Evolutionary conservation across 345 rosid species (phyloP), one percentile per base, ranked within the genome.

Genomic region (Noccaea bulbosa): DNA sequence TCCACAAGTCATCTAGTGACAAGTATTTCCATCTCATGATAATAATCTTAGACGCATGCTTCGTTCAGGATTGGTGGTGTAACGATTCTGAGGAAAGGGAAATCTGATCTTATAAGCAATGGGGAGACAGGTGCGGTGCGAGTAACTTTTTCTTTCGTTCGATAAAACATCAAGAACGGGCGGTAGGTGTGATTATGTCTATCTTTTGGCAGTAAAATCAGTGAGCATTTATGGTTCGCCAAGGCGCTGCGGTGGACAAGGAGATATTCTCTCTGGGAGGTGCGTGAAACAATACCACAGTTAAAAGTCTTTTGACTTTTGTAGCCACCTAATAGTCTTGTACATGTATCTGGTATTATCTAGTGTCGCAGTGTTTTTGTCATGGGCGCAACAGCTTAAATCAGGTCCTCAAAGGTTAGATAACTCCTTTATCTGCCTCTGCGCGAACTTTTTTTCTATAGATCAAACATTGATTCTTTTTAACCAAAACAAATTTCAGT

Each of bases 211-310:
- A 94, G 97, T 88, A 57, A 86, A 85, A 79, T 83, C 93, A 11
- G 96, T 94, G 63, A 77, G 91, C 63, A 80, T 83, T 41, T 83
- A 84, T 71, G 93, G 97, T 62, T 91, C 97, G 0, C 96, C 96
- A 56, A 79, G 97, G 74, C 95, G 95, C 15, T 94, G 96, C 63
- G 99, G 97, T 56, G 97, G 97, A 58, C 99, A 94, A 73, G 99
- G 97, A 16, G 97, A 94, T 74, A 89, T 94, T 64, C 99, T 91
- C 56, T 89, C 99, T 27, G 99, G 97, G 79, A 80, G 96, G 99
- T 93, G 12, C n/a, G n/a, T n/a, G n/a, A n/a, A n/a, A n/a, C n/a
- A 67, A 40, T 24, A 1, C 24, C 1, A 1, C 24, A 22, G 1
- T 22, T 22, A 22, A 22, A 22, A 22, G 2, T 22, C 24, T 22